Percentiles rank a stretch among this genome's conserved stretches.
Conservation (phyloP, 2,329 filamentous ascomycete species). For the Penicillium italicum region DNA sequence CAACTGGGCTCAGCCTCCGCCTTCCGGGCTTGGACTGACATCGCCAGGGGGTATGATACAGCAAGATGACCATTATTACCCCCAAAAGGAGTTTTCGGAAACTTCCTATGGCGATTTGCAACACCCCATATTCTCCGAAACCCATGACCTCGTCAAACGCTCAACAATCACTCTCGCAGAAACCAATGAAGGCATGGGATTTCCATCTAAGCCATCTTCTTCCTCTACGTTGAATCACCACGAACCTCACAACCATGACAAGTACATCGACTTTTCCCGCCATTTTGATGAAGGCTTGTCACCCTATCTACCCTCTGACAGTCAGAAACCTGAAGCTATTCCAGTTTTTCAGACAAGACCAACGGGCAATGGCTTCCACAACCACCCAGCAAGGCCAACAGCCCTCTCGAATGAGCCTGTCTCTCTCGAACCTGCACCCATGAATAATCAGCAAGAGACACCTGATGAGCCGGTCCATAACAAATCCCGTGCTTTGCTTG, state of each 20-base stretch:
- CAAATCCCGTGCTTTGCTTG: too few species aligned
- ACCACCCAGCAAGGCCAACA: neutral
- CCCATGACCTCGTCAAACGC: slow-evolving; percentile 16
- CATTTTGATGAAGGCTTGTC: slow-evolving; percentile 6
- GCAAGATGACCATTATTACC: slow-evolving; percentile 1
- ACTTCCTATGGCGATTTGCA: slow-evolving; percentile 1
- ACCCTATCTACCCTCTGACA: neutral
- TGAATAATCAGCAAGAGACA: neutral
- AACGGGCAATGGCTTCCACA: neutral
- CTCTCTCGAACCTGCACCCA: neutral
- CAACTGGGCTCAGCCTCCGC: slow-evolving; percentile 5
- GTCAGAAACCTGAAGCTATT: neutral
- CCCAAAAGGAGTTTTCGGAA: slow-evolving; percentile 5
- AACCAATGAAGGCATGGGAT: slow-evolving; percentile 13
- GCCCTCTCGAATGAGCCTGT: neutral
- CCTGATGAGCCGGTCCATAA: neutral
- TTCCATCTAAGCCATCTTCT: slow-evolving; percentile 19
- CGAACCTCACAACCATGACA: slow-evolving; percentile 3
- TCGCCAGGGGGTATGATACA: neutral
- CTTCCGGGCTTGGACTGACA: neutral
- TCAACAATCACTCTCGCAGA: slow-evolving; percentile 24
- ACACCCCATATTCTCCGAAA: slow-evolving; percentile 11
- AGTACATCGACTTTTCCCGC: slow-evolving; percentile 10
- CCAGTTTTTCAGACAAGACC: slow-evolving; percentile 6
- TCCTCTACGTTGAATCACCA: slow-evolving; percentile 21